Base-by-base conservation (phyloP, 192 early-diverging fungal genomes). In the Backusella parvicylindrica region DNA sequence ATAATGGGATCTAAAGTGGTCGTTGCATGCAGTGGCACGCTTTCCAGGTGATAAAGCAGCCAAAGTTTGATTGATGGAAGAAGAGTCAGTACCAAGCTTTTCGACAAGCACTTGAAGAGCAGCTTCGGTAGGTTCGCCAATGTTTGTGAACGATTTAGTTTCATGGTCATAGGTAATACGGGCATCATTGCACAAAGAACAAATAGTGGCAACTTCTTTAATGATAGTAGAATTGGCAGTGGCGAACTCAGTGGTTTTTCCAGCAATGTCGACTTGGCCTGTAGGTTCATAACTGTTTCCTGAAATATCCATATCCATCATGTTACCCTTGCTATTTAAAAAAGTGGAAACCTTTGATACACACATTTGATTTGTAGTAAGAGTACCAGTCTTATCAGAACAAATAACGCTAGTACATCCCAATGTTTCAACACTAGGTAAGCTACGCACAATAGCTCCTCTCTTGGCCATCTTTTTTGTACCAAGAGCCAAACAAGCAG, bases 61-160 rank as follows among this genome's bases (percentile, higher is more conserved):
- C 35, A 94, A 77, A 35, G 78, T 80, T 31, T 73, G 73, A 81
- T 98, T 99, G 23, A 95, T 85, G 7, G 71, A 66, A 7, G 77
- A 36, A 75, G 93, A 88, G 70, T 91, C 87, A 6, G 96, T 94
- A 64, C 93, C 93, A 63, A 99, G 74, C 83, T 98, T 98, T 85
- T 99, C 98, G 8, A 93, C 96, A 64, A 99, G 88, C 26, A 95
- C 92, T 68, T 92, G 92, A 66, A 99, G 87, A 35, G 98, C 98
- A 16, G 97, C 98, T 84, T 99, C 98, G 38, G 98, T 99, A 2
- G 98, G 97, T 88, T 99, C 98, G 68, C 98, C 98, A 72, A 97
- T 87, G 78, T 92, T 93, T 47, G 77, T 68, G 84, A 94, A 95
- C 6, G 79, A 16, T 49, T 89, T 86, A 32, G 79, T 68, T 7